Evolutionary conservation across 495 filamentous ascomycete species (phyloP).

Genomic region (Schizothecium vesticola): DNA sequence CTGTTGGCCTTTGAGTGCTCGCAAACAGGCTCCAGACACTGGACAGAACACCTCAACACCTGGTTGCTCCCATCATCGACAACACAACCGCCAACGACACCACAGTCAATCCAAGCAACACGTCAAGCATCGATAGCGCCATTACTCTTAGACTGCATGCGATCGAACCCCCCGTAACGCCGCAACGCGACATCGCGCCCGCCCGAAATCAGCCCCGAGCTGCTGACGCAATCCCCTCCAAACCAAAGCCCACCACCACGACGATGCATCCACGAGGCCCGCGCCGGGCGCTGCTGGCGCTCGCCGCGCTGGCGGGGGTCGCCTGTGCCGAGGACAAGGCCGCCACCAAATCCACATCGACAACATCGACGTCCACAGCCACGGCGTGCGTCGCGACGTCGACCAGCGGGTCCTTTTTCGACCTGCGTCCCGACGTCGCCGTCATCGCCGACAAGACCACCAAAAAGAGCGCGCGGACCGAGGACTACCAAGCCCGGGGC

Average conservation of each 20-base stretch:
- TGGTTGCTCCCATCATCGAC: neutral
- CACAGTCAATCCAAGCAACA: neutral
- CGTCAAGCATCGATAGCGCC: neutral
- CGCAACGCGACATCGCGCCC: neutral
- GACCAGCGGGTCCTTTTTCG: constrained; percentile 77
- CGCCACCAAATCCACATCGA: constrained; percentile 10
- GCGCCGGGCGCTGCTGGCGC: constrained; percentile 12
- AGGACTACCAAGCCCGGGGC: constrained; percentile 78
- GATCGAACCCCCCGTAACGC: neutral
- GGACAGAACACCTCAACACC: neutral
- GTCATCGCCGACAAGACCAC: constrained; percentile 45
- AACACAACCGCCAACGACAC: neutral
- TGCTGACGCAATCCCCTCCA: neutral
- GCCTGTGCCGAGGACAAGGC: constrained; percentile 15
- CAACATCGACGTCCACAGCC: constrained; percentile 28
- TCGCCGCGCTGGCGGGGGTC: constrained; percentile 17
- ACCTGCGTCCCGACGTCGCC: constrained; percentile 70
- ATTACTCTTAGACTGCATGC: neutral
- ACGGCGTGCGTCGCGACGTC: constrained; percentile 78
- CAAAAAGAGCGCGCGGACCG: constrained; percentile 44
- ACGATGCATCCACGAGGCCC: constrained; percentile 21
- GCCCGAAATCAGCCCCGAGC: neutral
- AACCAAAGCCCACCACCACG: neutral
- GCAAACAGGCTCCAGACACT: neutral
- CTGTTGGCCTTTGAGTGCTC: neutral